Base-by-base conservation (phyloP, 179 eudicot genomes). In the Drosera spatulata region DNA sequence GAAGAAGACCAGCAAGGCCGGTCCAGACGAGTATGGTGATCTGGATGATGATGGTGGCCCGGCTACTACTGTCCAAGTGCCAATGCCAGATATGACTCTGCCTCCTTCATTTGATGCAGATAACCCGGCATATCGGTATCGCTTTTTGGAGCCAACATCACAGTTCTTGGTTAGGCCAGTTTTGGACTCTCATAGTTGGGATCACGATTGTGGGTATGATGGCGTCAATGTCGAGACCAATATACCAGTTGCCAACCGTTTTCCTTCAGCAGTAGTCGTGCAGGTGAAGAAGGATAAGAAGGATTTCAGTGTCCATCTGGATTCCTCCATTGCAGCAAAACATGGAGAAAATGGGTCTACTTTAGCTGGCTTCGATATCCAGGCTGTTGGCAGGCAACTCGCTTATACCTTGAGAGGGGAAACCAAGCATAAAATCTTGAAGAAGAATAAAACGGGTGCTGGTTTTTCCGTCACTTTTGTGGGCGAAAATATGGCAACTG, bases 121-220 rank as follows among this genome's bases (percentile, higher is more conserved):
- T 58, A 85, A 73, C 66, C 99, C 99, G 2, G 86, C 91, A 22
- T 87, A 83, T 59, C 78, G 99, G 59, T 94, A 85, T 75, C 79
- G 95, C 50, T 90, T 94, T 70, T 66, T 89, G 75, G 99, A 94
- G 79, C 91, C 97, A 13, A 83, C 91, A 42, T 90, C 97, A 1
- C 95, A 90, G 70, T 86, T 90, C 67, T 68, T 94, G 69, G 96
- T 91, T 5, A 66, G 99, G 74, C 97, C 99, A 4, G 97, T 94
- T 50, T 58, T 94, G 67, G 99, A 94, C 73, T 82, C 79, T 45
- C 88, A 90, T 72, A 96, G 99, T 10, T 94, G 99, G 99, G 99
- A 94, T 76, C 99, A 90, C 64, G 99, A 90, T 67, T 94, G 97
- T 69, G 99, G 99, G 14, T 94, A 83, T 37, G 99, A 90, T 42